Evolutionary conservation across 2,329 filamentous ascomycete species (phyloP), one percentile per base, ranked within the genome.

Genomic region (Aspergillus aculeatus): DNA sequence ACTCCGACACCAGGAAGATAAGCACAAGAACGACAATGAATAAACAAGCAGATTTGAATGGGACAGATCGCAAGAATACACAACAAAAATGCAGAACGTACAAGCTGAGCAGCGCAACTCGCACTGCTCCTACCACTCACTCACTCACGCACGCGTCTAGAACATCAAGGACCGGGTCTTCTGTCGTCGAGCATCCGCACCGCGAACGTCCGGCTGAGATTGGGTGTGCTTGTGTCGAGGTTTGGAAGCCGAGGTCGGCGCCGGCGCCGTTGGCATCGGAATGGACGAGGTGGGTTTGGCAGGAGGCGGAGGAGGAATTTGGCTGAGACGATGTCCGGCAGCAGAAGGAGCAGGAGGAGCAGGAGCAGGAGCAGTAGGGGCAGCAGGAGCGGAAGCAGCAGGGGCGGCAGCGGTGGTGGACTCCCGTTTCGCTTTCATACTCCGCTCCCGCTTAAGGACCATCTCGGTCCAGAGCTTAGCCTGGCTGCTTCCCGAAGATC

Each of bases 401-500:
- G 32, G 11, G 32, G 38, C 38, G 4, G 38, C 38, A 14, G 38
- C 38, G n/a, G n/a, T n/a, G 14, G 16, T 3, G 38, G 38, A 69
- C 31, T 71, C 68, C 29, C 69, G 69, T 47, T 71, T 73, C 10
- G 69, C 23, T 51, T 73, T 76, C 58, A 71, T 68, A 58, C 69
- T 77, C 52, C 73, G 73, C 63, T 81, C 78, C n/a, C 75, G 75
- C 61, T 76, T 78, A 47, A 87, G 79, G 4, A 88, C 84, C 65
- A 86, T 76, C 55, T 87, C 84, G 0, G 85, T 85, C 86, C 86
- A 88, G n/a, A 80, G 79, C 68, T 84, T 86, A 58, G 77, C 72
- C 50, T 78, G 72, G 41, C 78, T 78, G 32, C 74, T 75, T 12
- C 76, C 72, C 7, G 75, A 69, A 12, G 75, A 69, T 47, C 84